Evolutionary conservation across 495 filamentous ascomycete genomes (phyloP).

Genomic region (Echria macrotheca): DNA sequence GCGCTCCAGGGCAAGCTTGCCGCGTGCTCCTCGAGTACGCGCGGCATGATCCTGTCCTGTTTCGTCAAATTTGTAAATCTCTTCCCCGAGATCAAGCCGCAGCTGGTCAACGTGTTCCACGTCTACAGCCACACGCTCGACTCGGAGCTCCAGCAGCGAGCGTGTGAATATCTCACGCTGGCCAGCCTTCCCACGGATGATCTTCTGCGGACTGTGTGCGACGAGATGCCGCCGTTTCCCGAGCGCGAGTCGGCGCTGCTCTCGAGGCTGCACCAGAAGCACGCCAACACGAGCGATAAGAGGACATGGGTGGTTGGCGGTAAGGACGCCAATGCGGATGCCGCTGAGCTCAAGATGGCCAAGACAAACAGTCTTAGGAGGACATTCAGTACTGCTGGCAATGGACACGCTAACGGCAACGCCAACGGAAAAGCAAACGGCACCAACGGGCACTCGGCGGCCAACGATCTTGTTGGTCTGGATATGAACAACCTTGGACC

Average conservation of each 20-base stretch:
- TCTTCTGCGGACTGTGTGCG: slow-evolving; percentile 88
- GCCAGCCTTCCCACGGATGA: slow-evolving; percentile 85
- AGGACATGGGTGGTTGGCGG: slow-evolving; percentile 94
- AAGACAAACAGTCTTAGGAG: slow-evolving; percentile 81
- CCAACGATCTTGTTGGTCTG: slow-evolving; percentile 70
- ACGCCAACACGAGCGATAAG: slow-evolving; percentile 84
- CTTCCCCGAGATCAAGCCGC: slow-evolving; percentile 97
- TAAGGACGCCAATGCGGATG: slow-evolving; percentile 83
- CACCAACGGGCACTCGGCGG: slow-evolving; percentile 44
- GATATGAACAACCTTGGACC: slow-evolving; percentile 60
- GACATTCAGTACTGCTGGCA: slow-evolving; percentile 63
- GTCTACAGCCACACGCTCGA: slow-evolving; percentile 93
- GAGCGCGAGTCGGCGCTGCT: slow-evolving; percentile 88
- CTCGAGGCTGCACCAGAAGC: slow-evolving; percentile 89
- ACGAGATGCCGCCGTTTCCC: slow-evolving; percentile 99
- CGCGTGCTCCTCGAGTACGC: slow-evolving; percentile 78
- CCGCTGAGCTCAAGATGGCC: slow-evolving; percentile 71
- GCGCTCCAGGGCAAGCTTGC: slow-evolving; percentile 88
- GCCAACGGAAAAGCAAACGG: slow-evolving; percentile 53
- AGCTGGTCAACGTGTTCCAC: slow-evolving; percentile 83
- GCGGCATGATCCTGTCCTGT: slow-evolving; percentile 88
- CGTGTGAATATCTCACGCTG: slow-evolving; percentile 90
- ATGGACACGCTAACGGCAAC: slow-evolving; percentile 51
- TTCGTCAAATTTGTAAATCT: slow-evolving; percentile 98
- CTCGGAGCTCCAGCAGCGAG: slow-evolving; percentile 91